Base-by-base conservation (phyloP, 306 rosid genomes). In the Cicer chorassanicum region DNA sequence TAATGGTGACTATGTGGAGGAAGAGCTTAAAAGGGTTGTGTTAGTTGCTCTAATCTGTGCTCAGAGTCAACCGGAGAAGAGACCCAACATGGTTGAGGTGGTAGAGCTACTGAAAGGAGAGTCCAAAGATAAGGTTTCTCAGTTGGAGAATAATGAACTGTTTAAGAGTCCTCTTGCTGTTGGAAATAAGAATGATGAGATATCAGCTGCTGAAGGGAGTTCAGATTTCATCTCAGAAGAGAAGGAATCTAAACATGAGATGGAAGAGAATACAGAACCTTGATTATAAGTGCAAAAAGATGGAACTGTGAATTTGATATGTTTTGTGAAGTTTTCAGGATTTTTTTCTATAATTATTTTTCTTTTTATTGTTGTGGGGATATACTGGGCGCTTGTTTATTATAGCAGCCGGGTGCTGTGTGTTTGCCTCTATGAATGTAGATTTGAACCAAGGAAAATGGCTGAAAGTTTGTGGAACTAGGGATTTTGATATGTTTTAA, bases 31-130 rank as follows among this genome's bases (percentile, higher is more conserved):
- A 83, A 92, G 96, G 71, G 82, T 92, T n/a, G n/a, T 86, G 66
- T 76, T 87, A 53, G 90, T 92, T 29, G 95, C 89, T 38, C 84
- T 94, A 2, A 9, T 83, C 9, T 94, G 99, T 72, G 84, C 95
- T 70, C 89, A 90, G 42, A 81, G 50, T 72, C 87, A 63, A 7
- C 84, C 99, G 0, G 99, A 94, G 81, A 92, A 76, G 73, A 88
- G 99, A 80, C 99, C 92, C 0, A 88, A 86, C 9, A 90, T 92
- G 87, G 80, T 90, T 49, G 92, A 94, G 72, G 97, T 88, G 78
- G 82, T 92, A 41, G 96, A 92, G 46, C 80, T 94, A 5, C 85
- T 94, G 42, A 92, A 88, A 77, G 97, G 96, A 80, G 92, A 82
- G 63, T 86, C 92, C 2, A 85, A 89, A 69, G 99, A 88, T 74